These are phyloP conservation scores for Willaertia magna DNA, from an alignment of 208 protist species.

Conservation along the genomic window DNA sequence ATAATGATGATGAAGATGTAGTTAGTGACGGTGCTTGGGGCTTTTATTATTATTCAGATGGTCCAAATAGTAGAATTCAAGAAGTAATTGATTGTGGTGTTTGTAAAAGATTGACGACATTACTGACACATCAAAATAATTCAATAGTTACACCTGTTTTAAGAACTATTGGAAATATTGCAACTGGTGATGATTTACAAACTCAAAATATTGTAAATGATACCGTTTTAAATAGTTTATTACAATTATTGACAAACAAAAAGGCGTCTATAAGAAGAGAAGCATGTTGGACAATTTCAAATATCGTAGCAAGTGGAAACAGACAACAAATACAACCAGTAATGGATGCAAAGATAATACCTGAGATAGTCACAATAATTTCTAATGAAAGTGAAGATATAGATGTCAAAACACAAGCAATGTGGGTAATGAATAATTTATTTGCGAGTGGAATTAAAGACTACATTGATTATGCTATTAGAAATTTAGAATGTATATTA, in stretches of 20 bases:
- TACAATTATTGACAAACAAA: slow-evolving; percentile 52
- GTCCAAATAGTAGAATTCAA: slow-evolving; percentile 78
- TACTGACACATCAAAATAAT: slow-evolving; percentile 51
- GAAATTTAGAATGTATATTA: slow-evolving; percentile 59
- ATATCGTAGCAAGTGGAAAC: slow-evolving; percentile 93
- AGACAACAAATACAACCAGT: slow-evolving; percentile 74
- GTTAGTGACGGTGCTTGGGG: slow-evolving; percentile 90
- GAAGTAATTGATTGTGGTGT: slow-evolving; percentile 76
- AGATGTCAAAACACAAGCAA: slow-evolving; percentile 92
- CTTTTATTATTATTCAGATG: slow-evolving; percentile 89
- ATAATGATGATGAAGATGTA: slow-evolving; percentile 80
- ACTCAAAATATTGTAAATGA: slow-evolving; percentile 87
- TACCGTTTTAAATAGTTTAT: slow-evolving; percentile 55
- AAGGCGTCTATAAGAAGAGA: slow-evolving; percentile 89
- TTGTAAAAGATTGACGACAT: slow-evolving; percentile 66
- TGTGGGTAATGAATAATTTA: slow-evolving; percentile 92
- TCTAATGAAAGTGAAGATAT: slow-evolving; percentile 59
- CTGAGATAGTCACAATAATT: slow-evolving; percentile 70
- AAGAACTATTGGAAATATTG: slow-evolving; percentile 93
- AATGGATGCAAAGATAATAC: slow-evolving; percentile 70
- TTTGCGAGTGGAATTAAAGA: slow-evolving; percentile 66
- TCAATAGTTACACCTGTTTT: slow-evolving; percentile 82
- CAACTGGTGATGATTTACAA: slow-evolving; percentile 88
- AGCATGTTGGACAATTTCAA: slow-evolving; percentile 97
- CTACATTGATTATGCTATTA: slow-evolving; percentile 71